Evolutionary conservation across 2,329 filamentous ascomycete genomes (phyloP).

Genomic region (Basipetospora chlamydospora): DNA sequence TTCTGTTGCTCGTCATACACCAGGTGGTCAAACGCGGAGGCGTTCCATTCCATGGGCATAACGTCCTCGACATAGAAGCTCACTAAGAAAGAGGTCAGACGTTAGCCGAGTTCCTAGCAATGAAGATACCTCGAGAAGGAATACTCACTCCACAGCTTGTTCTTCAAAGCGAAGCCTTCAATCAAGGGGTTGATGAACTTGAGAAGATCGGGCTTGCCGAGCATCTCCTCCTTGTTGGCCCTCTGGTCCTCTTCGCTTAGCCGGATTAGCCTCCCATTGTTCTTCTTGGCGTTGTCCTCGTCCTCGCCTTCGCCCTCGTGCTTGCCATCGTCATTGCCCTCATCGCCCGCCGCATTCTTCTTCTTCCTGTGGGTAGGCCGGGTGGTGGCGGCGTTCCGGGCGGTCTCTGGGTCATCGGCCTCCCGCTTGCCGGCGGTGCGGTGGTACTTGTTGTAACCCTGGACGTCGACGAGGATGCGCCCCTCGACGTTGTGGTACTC

Average conservation of each 20-base stretch:
- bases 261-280: conserved; percentile 10
- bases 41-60: conserved; percentile 27
- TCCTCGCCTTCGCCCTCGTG: conserved; percentile 5
- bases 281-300: conserved; percentile 6
- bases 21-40: conserved; percentile 27
- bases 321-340: too few relatives aligned
- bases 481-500: conserved; percentile 25
- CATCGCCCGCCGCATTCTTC: too few relatives aligned
- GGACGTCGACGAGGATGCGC: conserved; percentile 23
- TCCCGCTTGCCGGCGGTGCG: conserved; percentile 21
- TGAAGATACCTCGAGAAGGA: too few relatives aligned
- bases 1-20: conserved; percentile 33
- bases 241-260: conserved; percentile 19
- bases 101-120: too few relatives aligned
- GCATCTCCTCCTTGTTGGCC: conserved; percentile 24
- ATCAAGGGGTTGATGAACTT: conserved; percentile 26
- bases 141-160: conserved; percentile 33
- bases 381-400: conserved; percentile 9
- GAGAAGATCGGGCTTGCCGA: conserved; percentile 21
- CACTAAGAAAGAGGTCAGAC: conserved; percentile 7
- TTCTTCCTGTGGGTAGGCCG: too few relatives aligned
- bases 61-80: conserved; percentile 26
- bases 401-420: conserved; percentile 15
- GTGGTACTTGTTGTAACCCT: conserved; percentile 27
- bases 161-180: conserved; percentile 30